Evolutionary conservation across 2,329 filamentous ascomycete genomes (phyloP).

Genomic region (Ascochyta fabae): DNA sequence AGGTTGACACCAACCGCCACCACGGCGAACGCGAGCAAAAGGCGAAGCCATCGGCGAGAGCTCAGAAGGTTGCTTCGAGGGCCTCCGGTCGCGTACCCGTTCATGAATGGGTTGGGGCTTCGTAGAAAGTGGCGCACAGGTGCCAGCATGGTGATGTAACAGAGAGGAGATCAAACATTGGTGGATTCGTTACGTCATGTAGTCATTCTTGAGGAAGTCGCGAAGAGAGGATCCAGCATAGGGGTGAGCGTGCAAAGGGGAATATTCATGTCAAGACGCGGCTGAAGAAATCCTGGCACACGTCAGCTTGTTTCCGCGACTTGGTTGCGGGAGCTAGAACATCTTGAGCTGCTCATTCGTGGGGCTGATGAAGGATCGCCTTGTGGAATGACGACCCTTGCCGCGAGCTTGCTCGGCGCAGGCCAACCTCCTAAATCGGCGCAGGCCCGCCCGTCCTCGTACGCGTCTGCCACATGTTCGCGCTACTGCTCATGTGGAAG

Average conservation of each 20-base stretch:
- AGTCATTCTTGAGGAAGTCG: background rate
- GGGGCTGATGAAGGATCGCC: constrained; percentile 1
- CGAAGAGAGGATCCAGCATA: background rate
- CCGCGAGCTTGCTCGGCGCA: constrained; percentile 3
- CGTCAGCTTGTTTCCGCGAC: constrained; percentile 9
- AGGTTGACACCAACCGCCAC: constrained; percentile 16
- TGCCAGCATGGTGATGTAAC: constrained; percentile 6
- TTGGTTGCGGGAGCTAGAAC: constrained; percentile 9
- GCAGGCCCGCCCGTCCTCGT: background rate
- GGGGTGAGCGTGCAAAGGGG: background rate
- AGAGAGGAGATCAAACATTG: background rate
- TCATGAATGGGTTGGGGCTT: constrained; percentile 13
- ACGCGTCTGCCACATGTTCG: too few relatives aligned
- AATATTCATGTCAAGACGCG: constrained; percentile 1
- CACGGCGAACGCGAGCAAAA: constrained; percentile 9
- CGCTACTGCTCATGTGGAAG: background rate
- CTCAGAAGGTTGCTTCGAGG: constrained; percentile 4
- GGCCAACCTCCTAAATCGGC: background rate
- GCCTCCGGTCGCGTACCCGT: constrained; percentile 7
- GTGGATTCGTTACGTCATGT: constrained; percentile 3
- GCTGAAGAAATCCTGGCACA: constrained; percentile 2
- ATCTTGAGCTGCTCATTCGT: constrained; percentile 6
- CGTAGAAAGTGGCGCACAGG: constrained; percentile 13
- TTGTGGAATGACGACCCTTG: background rate
- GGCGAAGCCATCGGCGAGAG: constrained; percentile 14